Evolutionary conservation across 208 protist species (phyloP).

Genomic region (Leishmania lainsoni): DNA sequence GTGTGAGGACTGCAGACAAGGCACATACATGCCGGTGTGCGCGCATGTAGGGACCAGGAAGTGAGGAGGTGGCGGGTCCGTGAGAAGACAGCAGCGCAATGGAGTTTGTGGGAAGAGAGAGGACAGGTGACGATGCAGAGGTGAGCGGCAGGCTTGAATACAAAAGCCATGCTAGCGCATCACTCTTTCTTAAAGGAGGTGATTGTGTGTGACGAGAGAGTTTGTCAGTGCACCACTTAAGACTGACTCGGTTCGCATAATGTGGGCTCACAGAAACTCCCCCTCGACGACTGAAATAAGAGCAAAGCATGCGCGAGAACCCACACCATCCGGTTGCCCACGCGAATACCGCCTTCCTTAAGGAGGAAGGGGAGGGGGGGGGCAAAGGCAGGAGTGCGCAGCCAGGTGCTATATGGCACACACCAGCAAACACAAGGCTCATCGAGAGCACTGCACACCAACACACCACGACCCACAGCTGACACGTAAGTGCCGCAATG

Average conservation of each 20-base stretch:
- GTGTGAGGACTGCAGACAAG: not conserved
- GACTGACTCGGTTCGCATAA: not conserved
- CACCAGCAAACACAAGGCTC: not conserved
- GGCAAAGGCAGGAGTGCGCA: not conserved
- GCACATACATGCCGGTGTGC: not conserved
- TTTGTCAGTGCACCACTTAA: not conserved
- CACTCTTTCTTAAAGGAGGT: not conserved
- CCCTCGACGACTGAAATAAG: not conserved
- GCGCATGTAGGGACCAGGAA: not conserved
- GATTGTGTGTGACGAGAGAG: not conserved
- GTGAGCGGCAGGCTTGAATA: not conserved
- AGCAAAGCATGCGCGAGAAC: not conserved
- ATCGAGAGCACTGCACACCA: not conserved
- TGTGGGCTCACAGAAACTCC: not conserved
- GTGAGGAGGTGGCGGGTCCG: not conserved
- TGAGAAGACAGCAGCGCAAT: conserved; percentile 1
- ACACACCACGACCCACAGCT: not conserved
- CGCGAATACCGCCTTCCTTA: not conserved
- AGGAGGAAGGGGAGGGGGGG: not conserved
- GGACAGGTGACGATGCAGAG: not conserved
- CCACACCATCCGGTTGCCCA: not conserved
- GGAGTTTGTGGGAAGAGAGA: not conserved
- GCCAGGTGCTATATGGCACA: not conserved
- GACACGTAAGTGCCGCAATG: not conserved
- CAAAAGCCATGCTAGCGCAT: not conserved